These are phyloP conservation scores for Cryptococcus sp. DNA, from an alignment of 1,284 basidiomycete species.

Conservation along the genomic window DNA sequence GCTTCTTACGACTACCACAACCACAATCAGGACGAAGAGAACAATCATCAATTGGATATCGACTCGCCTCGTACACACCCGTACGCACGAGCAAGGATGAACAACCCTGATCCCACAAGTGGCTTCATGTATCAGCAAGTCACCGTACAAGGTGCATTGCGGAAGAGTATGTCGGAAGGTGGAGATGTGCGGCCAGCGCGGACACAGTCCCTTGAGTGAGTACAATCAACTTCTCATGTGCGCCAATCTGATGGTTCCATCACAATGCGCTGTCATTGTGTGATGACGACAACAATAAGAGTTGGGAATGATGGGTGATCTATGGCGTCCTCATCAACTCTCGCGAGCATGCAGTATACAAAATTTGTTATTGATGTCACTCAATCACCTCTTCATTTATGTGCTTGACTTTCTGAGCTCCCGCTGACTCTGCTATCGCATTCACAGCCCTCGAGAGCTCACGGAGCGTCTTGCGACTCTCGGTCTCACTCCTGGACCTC, in stretches of 20 bases:
- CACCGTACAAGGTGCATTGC: background rate
- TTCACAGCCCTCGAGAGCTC: conserved; percentile 21
- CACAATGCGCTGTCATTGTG: background rate
- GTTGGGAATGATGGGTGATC: too few species aligned
- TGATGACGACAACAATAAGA: too few species aligned
- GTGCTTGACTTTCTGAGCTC: too few species aligned
- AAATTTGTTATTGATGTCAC: too few species aligned
- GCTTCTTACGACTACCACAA: background rate
- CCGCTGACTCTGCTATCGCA: conserved; percentile 1
- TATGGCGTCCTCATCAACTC: too few species aligned
- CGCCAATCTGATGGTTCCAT: too few species aligned
- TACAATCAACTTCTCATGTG: background rate
- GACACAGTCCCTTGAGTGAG: conserved; percentile 4
- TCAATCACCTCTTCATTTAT: too few species aligned
- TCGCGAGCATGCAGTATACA: too few species aligned
- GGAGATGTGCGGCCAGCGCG: background rate
- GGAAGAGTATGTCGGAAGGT: conserved; percentile 12
- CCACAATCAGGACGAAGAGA: background rate
- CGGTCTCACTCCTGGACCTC: conserved; percentile 13
- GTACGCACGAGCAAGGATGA: conserved; percentile 19
- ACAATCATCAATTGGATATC: conserved; percentile 5
- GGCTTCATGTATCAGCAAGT: conserved; percentile 37
- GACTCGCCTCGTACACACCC: conserved; percentile 16
- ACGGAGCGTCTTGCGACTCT: conserved; percentile 30
- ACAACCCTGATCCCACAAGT: conserved; percentile 33